Evolutionary conservation across 371 early-diverging fungal species (phyloP), one percentile per base, ranked within the genome.

Genomic region (Rhizopus sp.): DNA sequence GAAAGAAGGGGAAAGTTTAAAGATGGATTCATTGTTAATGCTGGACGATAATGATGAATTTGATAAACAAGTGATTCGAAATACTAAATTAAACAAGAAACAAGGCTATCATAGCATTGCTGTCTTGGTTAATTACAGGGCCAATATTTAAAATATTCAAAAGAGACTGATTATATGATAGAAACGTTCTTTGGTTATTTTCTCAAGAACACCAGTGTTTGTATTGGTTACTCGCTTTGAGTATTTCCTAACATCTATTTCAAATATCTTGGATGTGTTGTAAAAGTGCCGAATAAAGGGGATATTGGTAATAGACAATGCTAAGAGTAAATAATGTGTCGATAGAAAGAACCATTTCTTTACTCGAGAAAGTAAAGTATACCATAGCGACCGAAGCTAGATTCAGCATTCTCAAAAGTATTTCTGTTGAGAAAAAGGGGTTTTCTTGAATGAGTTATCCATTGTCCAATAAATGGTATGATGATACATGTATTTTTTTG

Each of bases 61-160:
- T 37, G 62, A 62, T 37, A 55, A 66, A 47, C 59, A 66, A 62
- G 66, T 66, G 4, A 55, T 62, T 15, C 58, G 62, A 41, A 66
- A 66, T 41, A 66, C 66, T 15, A 61, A 45, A 55, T 55, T 62
- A 16, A 66, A 66, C 33, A 61, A 62, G 41, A 66, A 57, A 29
- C 66, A 66, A 58, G 62, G 66, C 15, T 54, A 66, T 35, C 58
- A 66, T 16, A 66, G 66, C 55, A 66, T 66, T 42, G 66, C 62
- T 5, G 69, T 49, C 7, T 50, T 69, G 12, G 57, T 69, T 44
- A 57, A 38, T 17, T 69, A 69, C 35, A 58, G 69, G 4, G 33
- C 69, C 35, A 65, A 60, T 41, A 58, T 69, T 55, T 62, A 50
- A 62, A 37, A 35, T 17, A 23, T 23, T 23, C 23, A 23, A 23